A percentile compares a stretch with the other conserved stretches of the same genome.
Conservation (phyloP, 225 moss, liverwort and hornwort species). For the Antitrichia curtipendula region DNA sequence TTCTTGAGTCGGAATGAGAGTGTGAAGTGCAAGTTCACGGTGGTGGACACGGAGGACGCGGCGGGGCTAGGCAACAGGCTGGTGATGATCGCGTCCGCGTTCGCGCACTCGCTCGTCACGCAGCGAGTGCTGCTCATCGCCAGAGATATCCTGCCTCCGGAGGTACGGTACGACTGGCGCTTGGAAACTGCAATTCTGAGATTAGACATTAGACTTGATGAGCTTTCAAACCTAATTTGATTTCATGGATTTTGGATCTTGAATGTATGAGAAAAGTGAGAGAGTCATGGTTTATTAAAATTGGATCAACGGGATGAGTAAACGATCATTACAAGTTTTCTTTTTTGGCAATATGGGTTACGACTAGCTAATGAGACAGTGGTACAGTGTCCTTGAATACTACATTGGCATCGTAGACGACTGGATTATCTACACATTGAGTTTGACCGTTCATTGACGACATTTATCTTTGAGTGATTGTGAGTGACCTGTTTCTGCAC, state of each 20-base stretch:
- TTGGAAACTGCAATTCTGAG: not conserved
- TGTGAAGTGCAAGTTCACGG: conserved; percentile 11
- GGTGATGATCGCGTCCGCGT: conserved; percentile 10
- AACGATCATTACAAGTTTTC: not conserved
- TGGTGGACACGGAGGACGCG: conserved; percentile 8
- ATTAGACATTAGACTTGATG: not conserved
- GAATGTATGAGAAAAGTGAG: not conserved
- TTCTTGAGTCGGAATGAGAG: conserved; percentile 1
- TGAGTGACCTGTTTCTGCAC: not conserved
- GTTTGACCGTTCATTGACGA: not conserved
- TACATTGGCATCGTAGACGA: not conserved
- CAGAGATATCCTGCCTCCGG: not conserved
- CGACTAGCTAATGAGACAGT: not conserved
- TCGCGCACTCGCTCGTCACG: conserved; percentile 17
- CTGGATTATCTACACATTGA: not conserved
- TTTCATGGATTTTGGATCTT: not conserved
- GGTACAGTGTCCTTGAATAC: not conserved
- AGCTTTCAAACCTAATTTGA: not conserved
- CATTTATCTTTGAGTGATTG: too few relatives aligned
- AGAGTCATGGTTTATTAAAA: not conserved
- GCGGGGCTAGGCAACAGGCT: conserved; percentile 28
- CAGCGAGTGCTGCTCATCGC: conserved; percentile 24
- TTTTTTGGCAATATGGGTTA: not conserved
- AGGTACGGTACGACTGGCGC: not conserved
- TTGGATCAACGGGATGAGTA: not conserved